Percentiles rank a stretch among this genome's conserved stretches.
Evolutionary conservation across 495 filamentous ascomycete species (phyloP).

Genomic region (Amphirosellinia nigrospora): DNA sequence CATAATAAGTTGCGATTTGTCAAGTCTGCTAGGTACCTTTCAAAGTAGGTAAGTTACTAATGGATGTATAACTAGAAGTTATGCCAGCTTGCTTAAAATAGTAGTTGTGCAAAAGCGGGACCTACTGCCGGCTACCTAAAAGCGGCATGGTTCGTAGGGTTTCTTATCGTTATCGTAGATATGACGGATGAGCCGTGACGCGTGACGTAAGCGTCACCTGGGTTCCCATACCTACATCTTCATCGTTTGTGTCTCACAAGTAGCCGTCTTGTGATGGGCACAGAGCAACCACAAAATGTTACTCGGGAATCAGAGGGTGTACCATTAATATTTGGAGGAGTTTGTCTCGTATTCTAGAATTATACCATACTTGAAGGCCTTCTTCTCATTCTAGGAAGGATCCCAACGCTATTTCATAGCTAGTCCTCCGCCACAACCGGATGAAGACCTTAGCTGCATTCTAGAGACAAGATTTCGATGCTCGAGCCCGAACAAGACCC

Average conservation of each 20-base stretch:
- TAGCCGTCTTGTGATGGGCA: not conserved
- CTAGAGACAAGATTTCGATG: not conserved
- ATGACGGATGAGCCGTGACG: slow-evolving; percentile 1
- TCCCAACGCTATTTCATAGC: not conserved
- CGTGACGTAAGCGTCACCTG: slow-evolving; percentile 18
- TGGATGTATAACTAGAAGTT: too few species aligned
- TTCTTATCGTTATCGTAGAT: too few species aligned
- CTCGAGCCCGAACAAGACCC: not conserved
- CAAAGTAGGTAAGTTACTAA: too few species aligned
- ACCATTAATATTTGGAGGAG: not conserved
- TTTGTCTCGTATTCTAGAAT: not conserved
- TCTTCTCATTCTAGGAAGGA: not conserved
- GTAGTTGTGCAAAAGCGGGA: too few species aligned
- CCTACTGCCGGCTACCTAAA: too few species aligned
- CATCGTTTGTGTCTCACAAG: slow-evolving; percentile 6
- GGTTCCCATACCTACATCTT: not conserved
- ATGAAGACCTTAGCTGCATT: not conserved
- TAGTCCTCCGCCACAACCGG: slow-evolving; percentile 10
- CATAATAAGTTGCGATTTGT: too few species aligned
- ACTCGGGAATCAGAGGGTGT: not conserved
- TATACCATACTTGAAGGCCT: not conserved
- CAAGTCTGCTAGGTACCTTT: too few species aligned
- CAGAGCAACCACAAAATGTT: slow-evolving; percentile 7
- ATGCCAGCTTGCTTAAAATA: too few species aligned
- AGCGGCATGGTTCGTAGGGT: too few species aligned